Conservation (phyloP, 2,329 filamentous ascomycete species). For the Alternaria gaisen region DNA sequence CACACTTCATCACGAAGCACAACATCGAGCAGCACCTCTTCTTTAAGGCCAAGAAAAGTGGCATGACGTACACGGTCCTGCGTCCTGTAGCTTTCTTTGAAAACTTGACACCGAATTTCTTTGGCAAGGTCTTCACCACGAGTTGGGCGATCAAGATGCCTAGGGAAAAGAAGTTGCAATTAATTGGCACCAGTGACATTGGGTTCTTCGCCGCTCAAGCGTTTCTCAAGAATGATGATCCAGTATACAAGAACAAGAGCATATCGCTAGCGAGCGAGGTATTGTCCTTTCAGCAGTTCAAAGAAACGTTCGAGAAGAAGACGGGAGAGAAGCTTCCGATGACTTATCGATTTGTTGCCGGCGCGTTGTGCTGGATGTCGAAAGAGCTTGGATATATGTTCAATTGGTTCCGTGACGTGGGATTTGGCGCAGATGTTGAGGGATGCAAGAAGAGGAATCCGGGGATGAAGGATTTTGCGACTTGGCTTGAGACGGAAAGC, state of each 20-base stretch:
- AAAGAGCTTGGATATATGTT: conserved; percentile 56
- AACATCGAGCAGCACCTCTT: conserved; percentile 68
- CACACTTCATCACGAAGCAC: conserved; percentile 69
- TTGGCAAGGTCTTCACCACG: conserved; percentile 57
- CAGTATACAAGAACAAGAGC: conserved; percentile 42
- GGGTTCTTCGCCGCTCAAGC: conserved; percentile 59
- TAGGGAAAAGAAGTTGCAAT: conserved; percentile 45
- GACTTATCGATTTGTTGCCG: conserved; percentile 50
- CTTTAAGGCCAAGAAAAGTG: conserved; percentile 42
- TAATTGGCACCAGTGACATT: conserved; percentile 55
- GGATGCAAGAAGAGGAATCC: conserved; percentile 53
- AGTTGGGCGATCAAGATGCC: conserved; percentile 46
- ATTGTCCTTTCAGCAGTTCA: conserved; percentile 53
- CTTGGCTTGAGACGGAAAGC: conserved; percentile 58
- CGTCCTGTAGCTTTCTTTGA: conserved; percentile 70
- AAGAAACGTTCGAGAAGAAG: conserved; percentile 54
- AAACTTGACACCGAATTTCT: conserved; percentile 58
- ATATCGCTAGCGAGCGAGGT: conserved; percentile 61
- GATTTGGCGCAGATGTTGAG: conserved; percentile 56
- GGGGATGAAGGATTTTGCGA: conserved; percentile 54
- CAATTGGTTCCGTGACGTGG: conserved; percentile 57
- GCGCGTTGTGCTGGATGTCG: conserved; percentile 42
- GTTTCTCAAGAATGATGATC: conserved; percentile 54
- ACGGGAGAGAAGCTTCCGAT: conserved; percentile 55
- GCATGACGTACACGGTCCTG: conserved; percentile 67